A percentile compares a stretch with the other conserved stretches of the same genome.
Conservation (phyloP, 2,329 filamentous ascomycete species). For the Neofusicoccum parvum region DNA sequence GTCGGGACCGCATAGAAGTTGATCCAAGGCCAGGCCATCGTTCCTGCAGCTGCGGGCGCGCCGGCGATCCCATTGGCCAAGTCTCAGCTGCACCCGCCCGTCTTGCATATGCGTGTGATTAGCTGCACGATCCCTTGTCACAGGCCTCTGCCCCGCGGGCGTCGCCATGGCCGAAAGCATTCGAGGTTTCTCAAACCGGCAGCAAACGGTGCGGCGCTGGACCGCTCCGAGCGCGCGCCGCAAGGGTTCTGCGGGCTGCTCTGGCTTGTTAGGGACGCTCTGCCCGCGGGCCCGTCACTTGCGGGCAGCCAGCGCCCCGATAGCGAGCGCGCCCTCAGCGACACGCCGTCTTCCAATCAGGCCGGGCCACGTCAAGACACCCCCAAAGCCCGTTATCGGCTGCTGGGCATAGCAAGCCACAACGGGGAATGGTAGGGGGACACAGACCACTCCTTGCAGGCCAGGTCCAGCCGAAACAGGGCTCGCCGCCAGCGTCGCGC, state of each 20-base stretch:
- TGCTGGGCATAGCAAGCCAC: slow-evolving; percentile 21
- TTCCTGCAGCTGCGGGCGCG: slow-evolving; percentile 21
- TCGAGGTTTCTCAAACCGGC: slow-evolving; percentile 15
- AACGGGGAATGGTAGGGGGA: slow-evolving; percentile 7
- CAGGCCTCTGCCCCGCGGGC: slow-evolving; percentile 12
- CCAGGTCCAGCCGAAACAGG: slow-evolving; percentile 17
- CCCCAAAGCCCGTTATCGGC: slow-evolving; percentile 21
- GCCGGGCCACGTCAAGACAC: slow-evolving; percentile 20
- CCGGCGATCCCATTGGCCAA: slow-evolving; percentile 18
- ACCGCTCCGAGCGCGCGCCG: neutral
- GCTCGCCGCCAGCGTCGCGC: neutral
- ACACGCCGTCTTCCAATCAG: slow-evolving; percentile 20
- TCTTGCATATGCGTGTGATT: slow-evolving; percentile 23
- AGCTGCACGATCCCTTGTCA: slow-evolving; percentile 20
- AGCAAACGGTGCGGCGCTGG: slow-evolving; percentile 14
- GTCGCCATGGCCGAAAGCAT: slow-evolving; percentile 11
- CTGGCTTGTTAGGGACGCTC: neutral
- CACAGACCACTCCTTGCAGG: slow-evolving; percentile 22
- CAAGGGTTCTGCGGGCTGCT: neutral
- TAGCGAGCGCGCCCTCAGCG: slow-evolving; percentile 3
- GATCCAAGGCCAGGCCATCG: slow-evolving; percentile 21
- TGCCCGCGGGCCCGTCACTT: neutral
- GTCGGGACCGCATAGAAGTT: slow-evolving; percentile 2
- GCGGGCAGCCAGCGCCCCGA: slow-evolving; percentile 5
- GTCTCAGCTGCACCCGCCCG: slow-evolving; percentile 21